A percentile compares a stretch with the other conserved stretches of the same genome.
Evolutionary conservation across 1,284 basidiomycete species (phyloP).

Genomic region (Boletus putidus): DNA sequence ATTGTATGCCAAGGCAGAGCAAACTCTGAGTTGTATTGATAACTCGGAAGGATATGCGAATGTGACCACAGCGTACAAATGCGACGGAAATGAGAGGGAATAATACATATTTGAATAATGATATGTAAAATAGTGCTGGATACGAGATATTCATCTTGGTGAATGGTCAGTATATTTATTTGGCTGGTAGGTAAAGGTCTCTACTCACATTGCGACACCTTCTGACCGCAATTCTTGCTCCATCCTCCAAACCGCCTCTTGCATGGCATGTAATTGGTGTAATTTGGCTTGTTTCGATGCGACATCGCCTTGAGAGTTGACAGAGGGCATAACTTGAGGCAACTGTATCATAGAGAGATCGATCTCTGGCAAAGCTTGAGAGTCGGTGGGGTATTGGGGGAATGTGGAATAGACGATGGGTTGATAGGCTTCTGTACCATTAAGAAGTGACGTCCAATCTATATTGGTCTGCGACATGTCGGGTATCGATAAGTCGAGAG

Average conservation of each 20-base stretch:
- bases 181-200: neutral
- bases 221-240: slow-evolving; percentile 32
- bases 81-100: neutral
- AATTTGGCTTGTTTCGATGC: slow-evolving; percentile 22
- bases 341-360: slow-evolving; percentile 32
- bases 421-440: neutral
- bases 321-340: slow-evolving; percentile 6
- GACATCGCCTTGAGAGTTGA: neutral
- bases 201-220: slow-evolving; percentile 22
- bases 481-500: slow-evolving; percentile 2
- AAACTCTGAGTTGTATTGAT: neutral
- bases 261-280: slow-evolving; percentile 28
- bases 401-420: slow-evolving; percentile 5
- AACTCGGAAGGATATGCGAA: slow-evolving; percentile 3
- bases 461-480: slow-evolving; percentile 1
- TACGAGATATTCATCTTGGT: slow-evolving; percentile 12
- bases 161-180: neutral
- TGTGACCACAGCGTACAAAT: neutral
- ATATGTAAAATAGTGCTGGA: slow-evolving; percentile 5
- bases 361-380: slow-evolving; percentile 24
- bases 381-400: neutral
- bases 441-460: slow-evolving; percentile 28
- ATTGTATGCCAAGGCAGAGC: neutral
- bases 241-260: slow-evolving; percentile 32
- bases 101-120: slow-evolving; percentile 28